Base-by-base conservation (phyloP, 2,329 filamentous ascomycete species). In the Atkinsonella texensis region DNA sequence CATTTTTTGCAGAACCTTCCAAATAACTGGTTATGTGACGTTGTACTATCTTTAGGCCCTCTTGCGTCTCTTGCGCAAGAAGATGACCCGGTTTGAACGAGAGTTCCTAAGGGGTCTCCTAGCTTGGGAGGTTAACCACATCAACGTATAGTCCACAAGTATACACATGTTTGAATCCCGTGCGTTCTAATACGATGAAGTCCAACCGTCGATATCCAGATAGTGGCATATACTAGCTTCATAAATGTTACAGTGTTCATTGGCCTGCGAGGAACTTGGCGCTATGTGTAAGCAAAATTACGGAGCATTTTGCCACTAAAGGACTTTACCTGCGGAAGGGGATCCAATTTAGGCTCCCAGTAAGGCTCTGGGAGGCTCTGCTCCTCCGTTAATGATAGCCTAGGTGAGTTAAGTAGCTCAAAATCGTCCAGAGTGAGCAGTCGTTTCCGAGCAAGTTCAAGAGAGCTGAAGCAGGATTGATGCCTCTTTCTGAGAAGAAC, bases 271-370 rank as follows among this genome's bases (percentile, higher is more conserved):
- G 59, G 43, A n/a, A 60, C 1, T 49, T 62, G 59, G 4, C 59
- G 59, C 60, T 57, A 59, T 10, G 44, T 47, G 33, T 55, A 45
- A 1, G 48, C 49, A 54, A 60, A 59, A 40, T 60, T 56, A 41
- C 23, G 17, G 7, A 61, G 46, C 0, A 60, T 12, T 4, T 40
- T 43, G 4, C 54, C 54, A 13, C 58, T 32, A 15, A 59, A 58
- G 40, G 53, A 15, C n/a, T 18, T 54, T 35, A n/a, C 7, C 15
- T 54, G 33, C 3, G 50, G 49, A 18, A 44, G 0, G 1, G 3
- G 1, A 9, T 56, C 12, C 10, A 55, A 9, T 17, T 55, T 39
- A 13, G 56, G 56, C 11, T 56, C 49, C 58, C 56, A 59, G 48
- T 53, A 55, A 4, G 51, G 56, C 17, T 5, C 50, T 47, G 49